Percentiles rank a stretch among this genome's conserved stretches.
These are phyloP conservation scores for Keqinozyma sinolaborantium DNA, from an alignment of 1,139 yeast species.

Conservation along the genomic window DNA sequence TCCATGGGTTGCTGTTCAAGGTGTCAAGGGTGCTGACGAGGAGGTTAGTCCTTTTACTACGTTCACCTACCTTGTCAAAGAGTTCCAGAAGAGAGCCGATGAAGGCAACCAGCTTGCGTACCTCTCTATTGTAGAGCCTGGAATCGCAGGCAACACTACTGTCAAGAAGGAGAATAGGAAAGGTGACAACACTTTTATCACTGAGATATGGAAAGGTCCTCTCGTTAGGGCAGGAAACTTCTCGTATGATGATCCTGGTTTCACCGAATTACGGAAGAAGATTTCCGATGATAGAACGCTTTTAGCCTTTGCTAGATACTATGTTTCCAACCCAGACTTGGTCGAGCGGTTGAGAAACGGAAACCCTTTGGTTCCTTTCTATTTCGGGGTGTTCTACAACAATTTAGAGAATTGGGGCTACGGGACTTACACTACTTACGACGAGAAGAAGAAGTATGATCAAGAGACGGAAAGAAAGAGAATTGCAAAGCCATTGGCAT, in stretches of 20 bases:
- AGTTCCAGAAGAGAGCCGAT: constrained; percentile 35
- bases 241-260: constrained; percentile 16
- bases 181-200: constrained; percentile 38
- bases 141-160: constrained; percentile 13
- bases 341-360: constrained; percentile 39
- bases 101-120: constrained; percentile 42
- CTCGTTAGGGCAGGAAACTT: constrained; percentile 47
- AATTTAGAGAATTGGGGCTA: constrained; percentile 23
- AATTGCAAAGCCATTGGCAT: no score
- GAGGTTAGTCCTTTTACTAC: constrained; percentile 31
- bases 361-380: constrained; percentile 10
- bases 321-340: constrained; percentile 52
- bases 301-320: constrained; percentile 45
- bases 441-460: constrained; percentile 6
- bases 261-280: constrained; percentile 14
- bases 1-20: constrained; percentile 49
- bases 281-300: constrained; percentile 34
- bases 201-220: constrained; percentile 44
- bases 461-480: constrained; percentile 13
- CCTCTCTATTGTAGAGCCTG: constrained; percentile 50
- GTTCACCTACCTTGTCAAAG: constrained; percentile 29
- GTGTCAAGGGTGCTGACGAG: constrained; percentile 30
- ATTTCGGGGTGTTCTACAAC: constrained; percentile 21
- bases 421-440: constrained; percentile 17
- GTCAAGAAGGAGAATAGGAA: constrained; percentile 45